Conservation (phyloP, 192 early-diverging fungal species). For the Jimgerdemannia lactiflua region DNA sequence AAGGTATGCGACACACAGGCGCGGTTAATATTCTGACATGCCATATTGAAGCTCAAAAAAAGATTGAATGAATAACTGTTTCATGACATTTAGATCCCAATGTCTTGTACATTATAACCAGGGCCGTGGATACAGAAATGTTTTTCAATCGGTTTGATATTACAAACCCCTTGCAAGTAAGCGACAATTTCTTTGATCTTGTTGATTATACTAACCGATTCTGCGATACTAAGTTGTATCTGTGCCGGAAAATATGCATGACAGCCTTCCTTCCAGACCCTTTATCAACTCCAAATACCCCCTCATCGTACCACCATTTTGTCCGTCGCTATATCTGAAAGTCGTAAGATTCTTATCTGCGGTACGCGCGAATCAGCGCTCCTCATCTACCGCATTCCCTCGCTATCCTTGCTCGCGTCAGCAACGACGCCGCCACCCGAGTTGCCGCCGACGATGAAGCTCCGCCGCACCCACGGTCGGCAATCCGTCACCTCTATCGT, state of each 20-base stretch:
- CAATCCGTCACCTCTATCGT: conserved; percentile 48
- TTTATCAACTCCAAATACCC: conserved; percentile 25
- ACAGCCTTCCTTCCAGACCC: conserved; percentile 18
- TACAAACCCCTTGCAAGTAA: conserved; percentile 5
- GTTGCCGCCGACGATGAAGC: conserved; percentile 28
- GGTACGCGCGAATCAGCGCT: conserved; percentile 41
- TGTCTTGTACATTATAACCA: conserved; percentile 33
- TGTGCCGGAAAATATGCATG: background rate
- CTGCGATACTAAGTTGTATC: too few relatives aligned
- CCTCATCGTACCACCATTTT: conserved; percentile 21
- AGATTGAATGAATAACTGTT: background rate
- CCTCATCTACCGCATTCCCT: conserved; percentile 26
- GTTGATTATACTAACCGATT: background rate
- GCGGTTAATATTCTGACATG: background rate
- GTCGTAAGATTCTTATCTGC: conserved; percentile 26
- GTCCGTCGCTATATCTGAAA: conserved; percentile 17
- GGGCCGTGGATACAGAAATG: conserved; percentile 28
- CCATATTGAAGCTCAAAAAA: background rate
- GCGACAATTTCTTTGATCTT: background rate
- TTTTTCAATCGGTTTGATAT: conserved; percentile 29
- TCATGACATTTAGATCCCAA: conserved; percentile 11
- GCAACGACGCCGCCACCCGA: background rate
- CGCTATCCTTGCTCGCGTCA: background rate
- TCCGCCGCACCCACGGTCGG: conserved; percentile 39
- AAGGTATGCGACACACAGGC: conserved; percentile 8